A percentile compares a stretch with the other conserved stretches of the same genome.
phyloP scores from a whole-genome alignment of 768 basidiomycete species.

The Hemileccinum rubropunctum region DNA sequence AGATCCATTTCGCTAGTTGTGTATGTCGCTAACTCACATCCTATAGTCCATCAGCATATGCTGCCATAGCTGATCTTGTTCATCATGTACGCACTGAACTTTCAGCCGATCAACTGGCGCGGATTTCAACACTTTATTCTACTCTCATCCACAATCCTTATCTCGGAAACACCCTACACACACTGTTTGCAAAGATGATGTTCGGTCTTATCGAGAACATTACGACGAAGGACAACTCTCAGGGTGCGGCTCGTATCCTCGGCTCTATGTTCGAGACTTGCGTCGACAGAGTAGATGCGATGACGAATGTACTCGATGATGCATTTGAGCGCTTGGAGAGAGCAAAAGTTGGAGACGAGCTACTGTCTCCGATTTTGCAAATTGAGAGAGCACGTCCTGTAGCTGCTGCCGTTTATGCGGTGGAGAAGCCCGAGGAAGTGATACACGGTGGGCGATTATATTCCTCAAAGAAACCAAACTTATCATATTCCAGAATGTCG shows the following conservation, averaged over 20 bases:
- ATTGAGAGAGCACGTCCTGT: conserved; percentile 89
- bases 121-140: conserved; percentile 81
- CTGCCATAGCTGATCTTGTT: conserved; percentile 87
- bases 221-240: conserved; percentile 66
- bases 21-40: conserved; percentile 4
- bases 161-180: conserved; percentile 76
- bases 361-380: conserved; percentile 51
- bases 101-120: conserved; percentile 67
- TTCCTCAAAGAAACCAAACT: conserved; percentile 2
- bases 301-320: conserved; percentile 57
- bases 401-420: conserved; percentile 68
- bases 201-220: conserved; percentile 86
- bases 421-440: conserved; percentile 81
- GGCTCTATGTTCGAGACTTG: conserved; percentile 76
- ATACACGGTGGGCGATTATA: conserved; percentile 58
- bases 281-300: conserved; percentile 79
- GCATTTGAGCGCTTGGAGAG: conserved; percentile 48
- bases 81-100: conserved; percentile 89
- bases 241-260: conserved; percentile 68
- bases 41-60: conserved; percentile 73
- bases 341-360: conserved; percentile 37
- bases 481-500: conserved; percentile 62
- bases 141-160: conserved; percentile 87
- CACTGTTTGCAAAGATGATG: conserved; percentile 89
- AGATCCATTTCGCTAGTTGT: not conserved